Evolutionary conservation across 1,284 basidiomycete species (phyloP).

Genomic region (Naganishia albida): DNA sequence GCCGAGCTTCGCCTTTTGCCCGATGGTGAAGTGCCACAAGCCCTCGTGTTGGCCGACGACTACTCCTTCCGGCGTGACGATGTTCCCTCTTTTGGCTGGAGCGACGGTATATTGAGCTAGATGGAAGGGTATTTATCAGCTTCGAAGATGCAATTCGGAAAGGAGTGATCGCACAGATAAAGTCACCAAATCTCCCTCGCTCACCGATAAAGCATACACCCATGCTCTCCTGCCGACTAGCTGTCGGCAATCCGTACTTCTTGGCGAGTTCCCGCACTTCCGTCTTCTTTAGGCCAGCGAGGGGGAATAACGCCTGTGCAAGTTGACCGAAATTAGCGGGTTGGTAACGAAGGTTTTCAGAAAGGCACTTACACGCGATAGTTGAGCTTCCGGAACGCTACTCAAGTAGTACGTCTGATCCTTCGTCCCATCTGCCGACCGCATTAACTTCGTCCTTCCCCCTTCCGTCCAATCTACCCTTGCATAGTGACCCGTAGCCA

Average conservation of each 20-base stretch:
- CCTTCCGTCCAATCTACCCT: conserved; percentile 59
- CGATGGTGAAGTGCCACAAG: conserved; percentile 86
- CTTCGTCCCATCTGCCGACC: conserved; percentile 69
- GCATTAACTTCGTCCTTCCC: conserved; percentile 64
- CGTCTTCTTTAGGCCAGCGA: conserved; percentile 67
- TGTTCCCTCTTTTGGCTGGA: conserved; percentile 61
- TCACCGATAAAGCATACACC: conserved; percentile 96
- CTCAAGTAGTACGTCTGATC: conserved; percentile 95
- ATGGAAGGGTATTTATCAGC: neutral
- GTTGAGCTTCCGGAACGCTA: conserved; percentile 66
- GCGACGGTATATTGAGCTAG: conserved; percentile 76
- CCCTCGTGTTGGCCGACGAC: conserved; percentile 70
- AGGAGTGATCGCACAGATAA: conserved; percentile 62
- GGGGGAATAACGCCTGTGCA: conserved; percentile 74
- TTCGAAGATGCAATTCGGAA: conserved; percentile 25
- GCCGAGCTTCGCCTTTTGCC: conserved; percentile 69
- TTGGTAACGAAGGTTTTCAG: no score
- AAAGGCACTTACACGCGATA: conserved; percentile 55
- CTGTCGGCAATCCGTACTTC: conserved; percentile 69
- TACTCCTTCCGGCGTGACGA: conserved; percentile 66
- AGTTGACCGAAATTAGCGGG: neutral
- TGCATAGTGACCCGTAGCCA: conserved; percentile 79
- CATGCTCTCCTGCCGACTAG: conserved; percentile 83
- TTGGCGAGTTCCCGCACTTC: conserved; percentile 78
- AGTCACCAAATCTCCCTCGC: conserved; percentile 69